Evolutionary conservation across 495 filamentous ascomycete species (phyloP), one percentile per base, ranked within the genome.

Genomic region (Aspergillus leporis): DNA sequence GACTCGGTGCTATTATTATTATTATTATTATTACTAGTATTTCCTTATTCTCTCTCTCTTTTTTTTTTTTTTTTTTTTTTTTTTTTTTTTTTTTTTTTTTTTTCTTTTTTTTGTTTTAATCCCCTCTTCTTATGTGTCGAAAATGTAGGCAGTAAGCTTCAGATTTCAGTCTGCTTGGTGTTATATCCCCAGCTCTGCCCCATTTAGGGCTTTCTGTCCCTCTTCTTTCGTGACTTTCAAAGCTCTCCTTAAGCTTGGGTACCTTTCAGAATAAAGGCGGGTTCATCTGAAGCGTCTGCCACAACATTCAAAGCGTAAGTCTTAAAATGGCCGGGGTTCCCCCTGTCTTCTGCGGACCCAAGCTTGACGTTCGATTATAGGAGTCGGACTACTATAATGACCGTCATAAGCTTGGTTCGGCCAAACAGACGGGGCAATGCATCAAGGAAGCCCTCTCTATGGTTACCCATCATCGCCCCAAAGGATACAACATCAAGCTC

Each of bases 401-500:
- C 74, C 21, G 63, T 66, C 53, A 64, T 68, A n/a, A 73, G 68
- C 52, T 45, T 74, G 51, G 70, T 72, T 21, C 77, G 74, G 67
- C 69, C 74, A 58, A 70, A 63, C 58, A 66, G 71, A 46, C 67
- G 68, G 61, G 68, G 65, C 53, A 67, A 70, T 57, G 59, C 63
- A 49, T 70, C 75, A 12, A 68, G 64, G 38, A 78, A 77, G 59
- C 73, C 62, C 19, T 67, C 75, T 12, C 50, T 76, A 19, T 71
- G 70, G 52, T 59, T 83, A 30, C 77, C 76, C 53, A 71, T 75
- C 40, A 81, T 83, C 63, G 80, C 79, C 28, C 80, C 80, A 31
- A 80, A 79, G 61, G 72, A 77, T 55, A 73, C 78, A 51, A 34
- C 69, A 14, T 54, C 51, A 22, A 53, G 54, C 22, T 43, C 58